These are phyloP conservation scores for Claviceps paspali DNA, from an alignment of 2,329 filamentous ascomycete genomes.

Conservation along the genomic window DNA sequence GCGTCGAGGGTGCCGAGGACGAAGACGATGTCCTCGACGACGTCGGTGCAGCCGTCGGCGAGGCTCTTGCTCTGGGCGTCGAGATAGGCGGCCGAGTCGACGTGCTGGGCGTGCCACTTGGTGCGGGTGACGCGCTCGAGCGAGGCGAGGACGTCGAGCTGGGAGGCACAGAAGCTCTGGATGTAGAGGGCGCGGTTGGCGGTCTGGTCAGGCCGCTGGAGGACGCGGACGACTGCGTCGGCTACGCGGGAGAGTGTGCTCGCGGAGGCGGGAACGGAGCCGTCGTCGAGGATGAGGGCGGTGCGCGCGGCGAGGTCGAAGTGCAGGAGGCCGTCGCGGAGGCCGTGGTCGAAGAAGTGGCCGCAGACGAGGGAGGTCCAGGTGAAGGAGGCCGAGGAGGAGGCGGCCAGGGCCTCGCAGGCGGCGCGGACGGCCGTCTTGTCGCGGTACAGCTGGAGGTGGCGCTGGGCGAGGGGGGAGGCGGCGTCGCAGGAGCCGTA, in stretches of 20 bases:
- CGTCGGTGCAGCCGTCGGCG: conserved; percentile 21
- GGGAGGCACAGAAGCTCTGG: conserved; percentile 30
- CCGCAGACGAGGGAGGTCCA: conserved; percentile 34
- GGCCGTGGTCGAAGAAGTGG: conserved; percentile 35
- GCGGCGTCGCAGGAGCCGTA: conserved; percentile 28
- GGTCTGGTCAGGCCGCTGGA: conserved; percentile 33
- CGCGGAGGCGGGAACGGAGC: conserved; percentile 29
- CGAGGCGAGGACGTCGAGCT: conserved; percentile 29
- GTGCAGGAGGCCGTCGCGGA: conserved; percentile 19
- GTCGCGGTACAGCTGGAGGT: conserved; percentile 19
- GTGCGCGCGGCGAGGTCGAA: conserved; percentile 29
- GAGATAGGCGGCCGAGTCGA: conserved; percentile 26
- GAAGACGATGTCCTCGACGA: conserved; percentile 33
- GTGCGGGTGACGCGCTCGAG: conserved; percentile 34
- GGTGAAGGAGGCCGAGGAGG: conserved; percentile 23
- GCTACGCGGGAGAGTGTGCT: conserved; percentile 35
- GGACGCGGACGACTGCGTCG: conserved; percentile 31
- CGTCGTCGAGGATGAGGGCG: conserved; percentile 34
- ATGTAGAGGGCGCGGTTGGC: conserved; percentile 34
- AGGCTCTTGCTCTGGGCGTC: conserved; percentile 20
- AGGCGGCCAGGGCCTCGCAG: conserved; percentile 16
- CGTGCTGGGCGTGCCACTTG: conserved; percentile 19
- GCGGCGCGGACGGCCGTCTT: conserved; percentile 18
- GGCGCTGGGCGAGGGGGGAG: conserved; percentile 18
- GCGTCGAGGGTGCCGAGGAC: conserved; percentile 31